A percentile compares a stretch with the other conserved stretches of the same genome.
Conservation (phyloP, 352 stramenopile species). For the Globisporangium splendens region DNA sequence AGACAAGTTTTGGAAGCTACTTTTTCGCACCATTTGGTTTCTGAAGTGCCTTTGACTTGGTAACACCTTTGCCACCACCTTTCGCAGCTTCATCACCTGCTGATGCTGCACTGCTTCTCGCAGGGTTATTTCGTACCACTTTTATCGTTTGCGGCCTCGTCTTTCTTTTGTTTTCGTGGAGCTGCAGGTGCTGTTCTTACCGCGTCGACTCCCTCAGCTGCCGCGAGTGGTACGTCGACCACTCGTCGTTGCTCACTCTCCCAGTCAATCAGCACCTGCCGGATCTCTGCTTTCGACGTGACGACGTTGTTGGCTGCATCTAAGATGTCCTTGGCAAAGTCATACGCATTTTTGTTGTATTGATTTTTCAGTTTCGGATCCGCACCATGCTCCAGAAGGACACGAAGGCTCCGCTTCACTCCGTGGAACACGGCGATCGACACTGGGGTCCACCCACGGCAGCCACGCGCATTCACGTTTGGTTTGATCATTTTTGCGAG, state of each 20-base stretch:
- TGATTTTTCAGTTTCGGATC: slow-evolving; percentile 86
- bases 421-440: slow-evolving; percentile 88
- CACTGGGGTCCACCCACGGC: slow-evolving; percentile 83
- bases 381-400: slow-evolving; percentile 75
- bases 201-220: too few relatives aligned
- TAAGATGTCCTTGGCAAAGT: slow-evolving; percentile 87
- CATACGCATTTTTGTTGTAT: slow-evolving; percentile 89
- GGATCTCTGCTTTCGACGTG: slow-evolving; percentile 69
- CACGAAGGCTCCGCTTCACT: slow-evolving; percentile 56
- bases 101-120: neutral
- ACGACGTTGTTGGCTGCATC: slow-evolving; percentile 83
- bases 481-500: slow-evolving; percentile 53
- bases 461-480: slow-evolving; percentile 72
- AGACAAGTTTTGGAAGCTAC: neutral
- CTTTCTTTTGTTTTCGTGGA: neutral
- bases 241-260: slow-evolving; percentile 43
- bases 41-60: neutral
- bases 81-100: neutral
- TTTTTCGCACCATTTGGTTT: slow-evolving; percentile 5
- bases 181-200: neutral
- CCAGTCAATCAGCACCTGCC: slow-evolving; percentile 64
- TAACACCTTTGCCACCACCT: neutral
- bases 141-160: slow-evolving; percentile 3
- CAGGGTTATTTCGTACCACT: neutral
- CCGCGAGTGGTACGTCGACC: neutral